A percentile compares a stretch with the other conserved stretches of the same genome.
phyloP scores from a whole-genome alignment of 352 stramenopile genomes.

The Phytopythium boreale region DNA sequence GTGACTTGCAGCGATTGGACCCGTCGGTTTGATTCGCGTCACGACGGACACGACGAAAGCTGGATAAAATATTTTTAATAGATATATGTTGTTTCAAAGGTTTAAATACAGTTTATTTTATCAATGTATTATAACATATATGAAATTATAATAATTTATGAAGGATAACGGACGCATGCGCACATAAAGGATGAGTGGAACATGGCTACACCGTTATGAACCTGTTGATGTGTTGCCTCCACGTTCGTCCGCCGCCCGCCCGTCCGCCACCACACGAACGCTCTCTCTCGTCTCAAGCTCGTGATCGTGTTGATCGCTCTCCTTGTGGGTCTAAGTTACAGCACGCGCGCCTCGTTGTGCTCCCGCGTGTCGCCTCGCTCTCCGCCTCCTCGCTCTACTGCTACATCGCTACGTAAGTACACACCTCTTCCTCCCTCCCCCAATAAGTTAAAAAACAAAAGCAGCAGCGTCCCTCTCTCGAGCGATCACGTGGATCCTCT shows the following conservation, averaged over 20 bases:
- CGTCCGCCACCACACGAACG: too few species aligned
- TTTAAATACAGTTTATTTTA: neutral
- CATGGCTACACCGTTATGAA: neutral
- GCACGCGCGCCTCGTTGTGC: neutral
- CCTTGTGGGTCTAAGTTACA: constrained; percentile 6
- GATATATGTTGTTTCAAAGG: neutral
- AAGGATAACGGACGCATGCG: neutral
- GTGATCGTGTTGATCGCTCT: neutral
- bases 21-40: neutral
- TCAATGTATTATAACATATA: neutral
- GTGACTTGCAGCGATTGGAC: neutral
- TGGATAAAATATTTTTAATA: neutral
- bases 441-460: constrained; percentile 6
- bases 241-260: too few species aligned
- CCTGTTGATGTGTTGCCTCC: too few species aligned
- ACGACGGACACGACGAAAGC: neutral
- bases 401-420: constrained; percentile 1
- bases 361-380: neutral
- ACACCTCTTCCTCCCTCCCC: neutral
- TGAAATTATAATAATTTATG: neutral
- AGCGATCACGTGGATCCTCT: neutral
- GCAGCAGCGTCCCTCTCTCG: neutral
- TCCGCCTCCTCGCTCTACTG: constrained; percentile 3
- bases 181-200: neutral
- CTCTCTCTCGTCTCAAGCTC: neutral